phyloP scores from a whole-genome alignment of 106 monocot genomes.

The Phalaenopsis aphrodite region DNA sequence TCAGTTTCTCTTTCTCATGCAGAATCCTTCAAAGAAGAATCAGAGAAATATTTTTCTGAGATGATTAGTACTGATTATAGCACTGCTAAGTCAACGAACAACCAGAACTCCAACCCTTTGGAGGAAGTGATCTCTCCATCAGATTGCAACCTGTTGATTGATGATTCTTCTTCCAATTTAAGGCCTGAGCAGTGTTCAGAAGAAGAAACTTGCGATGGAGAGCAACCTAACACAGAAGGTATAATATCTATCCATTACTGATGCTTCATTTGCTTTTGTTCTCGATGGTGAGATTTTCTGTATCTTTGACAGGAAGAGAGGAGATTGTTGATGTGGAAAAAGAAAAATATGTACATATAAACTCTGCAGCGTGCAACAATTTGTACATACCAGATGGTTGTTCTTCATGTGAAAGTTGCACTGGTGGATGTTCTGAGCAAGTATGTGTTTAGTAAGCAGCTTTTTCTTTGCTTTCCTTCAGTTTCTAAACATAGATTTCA shows the following conservation, averaged over 20 bases:
- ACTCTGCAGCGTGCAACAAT: background rate
- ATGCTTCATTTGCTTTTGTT: conserved; percentile 2
- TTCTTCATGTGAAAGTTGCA: conserved; percentile 18
- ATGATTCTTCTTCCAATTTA: conserved; percentile 15
- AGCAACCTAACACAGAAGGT: conserved; percentile 20
- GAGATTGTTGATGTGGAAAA: conserved; percentile 10
- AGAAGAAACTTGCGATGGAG: conserved; percentile 8
- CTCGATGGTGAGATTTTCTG: conserved; percentile 2
- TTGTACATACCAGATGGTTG: background rate
- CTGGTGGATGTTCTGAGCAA: conserved; percentile 11
- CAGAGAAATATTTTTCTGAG: conserved; percentile 46
- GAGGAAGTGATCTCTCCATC: conserved; percentile 41
- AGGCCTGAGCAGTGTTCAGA: conserved; percentile 15
- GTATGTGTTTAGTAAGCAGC: conserved; percentile 21
- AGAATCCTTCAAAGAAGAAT: conserved; percentile 32
- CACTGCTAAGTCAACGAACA: conserved; percentile 4
- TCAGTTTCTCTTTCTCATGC: background rate
- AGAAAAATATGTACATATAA: background rate
- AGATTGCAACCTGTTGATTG: conserved; percentile 18
- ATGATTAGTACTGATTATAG: conserved; percentile 21
- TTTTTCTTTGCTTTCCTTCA: background rate
- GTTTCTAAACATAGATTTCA: no score
- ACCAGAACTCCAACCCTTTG: conserved; percentile 18
- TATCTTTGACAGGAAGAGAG: conserved; percentile 14
- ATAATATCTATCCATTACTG: background rate